Evolutionary conservation across 2,329 filamentous ascomycete species (phyloP).

Genomic region (Colletotrichum truncatum): DNA sequence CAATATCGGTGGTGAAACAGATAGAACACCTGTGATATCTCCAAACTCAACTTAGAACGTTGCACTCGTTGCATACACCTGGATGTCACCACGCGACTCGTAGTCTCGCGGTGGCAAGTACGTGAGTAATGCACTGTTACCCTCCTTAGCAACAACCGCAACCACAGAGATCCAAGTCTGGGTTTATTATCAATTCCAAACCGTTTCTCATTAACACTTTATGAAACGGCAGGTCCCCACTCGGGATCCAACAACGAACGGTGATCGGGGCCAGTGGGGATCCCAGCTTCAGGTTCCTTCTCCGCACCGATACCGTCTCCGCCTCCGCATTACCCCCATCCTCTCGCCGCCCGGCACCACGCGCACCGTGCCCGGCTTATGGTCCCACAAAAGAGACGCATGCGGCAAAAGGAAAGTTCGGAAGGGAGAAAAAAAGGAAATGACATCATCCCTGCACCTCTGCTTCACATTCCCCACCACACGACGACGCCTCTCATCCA

Average conservation of each 20-base stretch:
- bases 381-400: conserved; percentile 6
- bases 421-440: neutral
- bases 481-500: neutral
- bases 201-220: neutral
- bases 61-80: conserved; percentile 2
- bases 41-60: neutral
- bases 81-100: neutral
- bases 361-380: conserved; percentile 14
- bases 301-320: conserved; percentile 9
- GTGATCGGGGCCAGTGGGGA: conserved; percentile 5
- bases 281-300: conserved; percentile 7
- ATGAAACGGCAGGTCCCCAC: conserved; percentile 11
- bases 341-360: neutral
- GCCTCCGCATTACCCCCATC: conserved; percentile 22
- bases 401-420: conserved; percentile 4
- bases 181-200: neutral
- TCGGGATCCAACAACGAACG: neutral
- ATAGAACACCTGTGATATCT: conserved; percentile 1
- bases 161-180: neutral
- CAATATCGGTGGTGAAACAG: conserved; percentile 5
- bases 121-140: neutral
- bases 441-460: conserved; percentile 19
- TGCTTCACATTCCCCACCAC: neutral
- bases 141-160: neutral
- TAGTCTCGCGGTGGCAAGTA: neutral